Evolutionary conservation across 176 grass and related monocot genomes (phyloP), one percentile per base, ranked within the genome.

Genomic region (Ensete glaucum): DNA sequence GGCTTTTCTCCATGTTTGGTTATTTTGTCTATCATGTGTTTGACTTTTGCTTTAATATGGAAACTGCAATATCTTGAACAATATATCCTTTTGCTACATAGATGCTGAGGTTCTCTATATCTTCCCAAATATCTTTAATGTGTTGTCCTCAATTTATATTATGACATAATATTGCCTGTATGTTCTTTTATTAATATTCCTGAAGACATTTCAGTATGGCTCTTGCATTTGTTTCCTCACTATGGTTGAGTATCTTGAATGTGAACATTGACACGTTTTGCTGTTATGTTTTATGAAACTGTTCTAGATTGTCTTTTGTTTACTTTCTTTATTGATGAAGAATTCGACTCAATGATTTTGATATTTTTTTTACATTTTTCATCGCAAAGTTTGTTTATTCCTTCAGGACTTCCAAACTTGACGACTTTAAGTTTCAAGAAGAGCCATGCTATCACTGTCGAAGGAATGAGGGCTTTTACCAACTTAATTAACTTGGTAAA

Each of bases 351-450:
- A 50, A 51, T 62, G 51, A 1, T 54, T 43, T 19, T 17, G 16
- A 8, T 49, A 71, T 9, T 17, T 59, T 13, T 19, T 50, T 48
- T 59, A 23, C 3, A 49, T 26, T 52, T 11, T 57, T 50, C 25
- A 54, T 79, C 16, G 21, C 59, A 43, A 75, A 81, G 81, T 52
- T 74, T 43, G 29, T 68, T 19, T 80, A 21, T 74, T 73, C 73
- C 72, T 86, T 57, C 79, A 99, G 96, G 91, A 50, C 74, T 91
- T 74, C 87, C 88, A 82, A 91, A 89, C 78, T 79, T 99, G 81
- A 94, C 85, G 29, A 91, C 90, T 0, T 73, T 99, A 24, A 89
- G 91, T 79, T 89, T 99, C 62, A 99, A 95, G 79, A 99, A 93
- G 73, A 91, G 84, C 79, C 54, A 73, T 64, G 83, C 82, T 85